These are phyloP conservation scores for Incumbomyces delicatus DNA, from an alignment of 2,329 filamentous ascomycete genomes.

Conservation along the genomic window DNA sequence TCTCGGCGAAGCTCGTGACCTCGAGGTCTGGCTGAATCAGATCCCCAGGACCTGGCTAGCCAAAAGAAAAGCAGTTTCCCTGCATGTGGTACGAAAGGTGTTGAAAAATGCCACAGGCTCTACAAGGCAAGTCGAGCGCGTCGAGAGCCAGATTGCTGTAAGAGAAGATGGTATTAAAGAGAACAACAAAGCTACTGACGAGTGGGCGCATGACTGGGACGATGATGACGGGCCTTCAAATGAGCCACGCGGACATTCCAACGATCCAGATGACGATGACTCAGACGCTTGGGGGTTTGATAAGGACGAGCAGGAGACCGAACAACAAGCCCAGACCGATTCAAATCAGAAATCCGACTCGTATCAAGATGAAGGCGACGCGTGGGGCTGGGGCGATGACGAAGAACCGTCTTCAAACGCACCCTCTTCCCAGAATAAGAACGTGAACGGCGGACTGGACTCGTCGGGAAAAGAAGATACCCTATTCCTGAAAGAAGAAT, in stretches of 20 bases:
- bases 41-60: conserved; percentile 77
- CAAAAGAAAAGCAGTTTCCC: conserved; percentile 68
- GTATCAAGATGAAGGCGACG: conserved; percentile 45
- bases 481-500: conserved; percentile 72
- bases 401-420: conserved; percentile 30
- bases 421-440: background rate
- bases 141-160: conserved; percentile 68
- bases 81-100: conserved; percentile 63
- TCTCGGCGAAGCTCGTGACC: conserved; percentile 52
- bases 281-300: conserved; percentile 43
- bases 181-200: conserved; percentile 39
- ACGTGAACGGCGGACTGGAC: conserved; percentile 8
- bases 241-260: background rate
- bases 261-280: conserved; percentile 41
- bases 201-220: conserved; percentile 75
- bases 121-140: conserved; percentile 63
- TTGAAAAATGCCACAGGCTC: conserved; percentile 58
- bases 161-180: conserved; percentile 58
- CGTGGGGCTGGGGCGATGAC: conserved; percentile 81
- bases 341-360: conserved; percentile 13
- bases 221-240: conserved; percentile 31
- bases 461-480: conserved; percentile 40
- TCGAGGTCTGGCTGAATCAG: conserved; percentile 71
- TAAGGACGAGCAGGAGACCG: conserved; percentile 26
- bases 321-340: background rate